Evolutionary conservation across 2,329 filamentous ascomycete genomes (phyloP), one percentile per base, ranked within the genome.

Genomic region (Emmonsiellopsis sp.): DNA sequence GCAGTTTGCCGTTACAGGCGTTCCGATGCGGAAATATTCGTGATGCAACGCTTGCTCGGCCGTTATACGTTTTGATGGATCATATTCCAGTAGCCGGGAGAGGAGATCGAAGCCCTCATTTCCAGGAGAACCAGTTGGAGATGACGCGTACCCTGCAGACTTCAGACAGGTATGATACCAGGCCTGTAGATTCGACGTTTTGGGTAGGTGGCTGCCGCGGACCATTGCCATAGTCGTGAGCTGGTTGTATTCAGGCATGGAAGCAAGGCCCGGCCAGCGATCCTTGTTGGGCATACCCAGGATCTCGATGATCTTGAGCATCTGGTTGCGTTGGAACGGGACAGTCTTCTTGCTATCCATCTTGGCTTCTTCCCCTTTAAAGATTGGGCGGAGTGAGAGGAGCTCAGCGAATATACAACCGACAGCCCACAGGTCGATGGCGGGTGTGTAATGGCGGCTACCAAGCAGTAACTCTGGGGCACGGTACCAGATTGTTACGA

Each of bases 401-500:
- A 98, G 77, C 69, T 98, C 93, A 2, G 93, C 93, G 65, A 98
- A 97, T 64, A 98, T 98, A 69, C 93, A 98, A 0, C 93, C 93
- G 0, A 98, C 84, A 2, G 93, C 93, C 93, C 93, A 98, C 70
- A 97, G 84, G 69, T 98, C 93, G 59, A 98, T 89, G 20, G 93
- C 92, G 0, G 93, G 91, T 0, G 93, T 97, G 73, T 98, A 98
- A 70, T 98, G 93, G n/a, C 88, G 82, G 49, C 86, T 89, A 2
- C 93, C 93, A 2, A 98, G 82, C 1, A 98, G 81, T 3, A 98
- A 79, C 70, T 98, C 93, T 0, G 93, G 93, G 0, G 93, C 93
- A 20, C 93, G 88, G 65, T 98, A 98, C 93, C 93, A 98, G 58
- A 98, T 98, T 0, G 93, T 98, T 11, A 98, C 93, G 51, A 98